Base-by-base conservation (phyloP, 1,139 yeast genomes). In the Yamadazyma atlantica region DNA sequence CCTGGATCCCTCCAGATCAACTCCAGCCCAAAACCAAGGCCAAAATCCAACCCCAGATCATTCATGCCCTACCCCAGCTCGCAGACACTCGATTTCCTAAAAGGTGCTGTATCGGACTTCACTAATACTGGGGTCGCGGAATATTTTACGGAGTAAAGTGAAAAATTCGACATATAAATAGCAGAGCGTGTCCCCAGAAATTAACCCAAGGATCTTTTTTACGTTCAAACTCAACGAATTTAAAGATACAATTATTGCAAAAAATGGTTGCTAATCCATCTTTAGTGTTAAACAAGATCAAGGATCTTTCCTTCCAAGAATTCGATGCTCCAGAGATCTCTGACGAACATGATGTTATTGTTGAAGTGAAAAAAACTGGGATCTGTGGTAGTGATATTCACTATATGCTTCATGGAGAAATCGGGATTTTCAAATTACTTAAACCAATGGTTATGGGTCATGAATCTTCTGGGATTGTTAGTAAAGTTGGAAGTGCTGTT, bases 311-410 rank as follows among this genome's bases (percentile, higher is more conserved):
- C 24, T 76, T 79, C 48, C 90, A 84, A 61, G 73, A 79, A 37
- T 75, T 80, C 46, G 82, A 85, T 8, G 65, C 79, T 25, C 95
- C 95, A 10, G 64, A 65, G 49, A 65, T 85, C 45, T 54, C 57
- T 8, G 81, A 80, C 44, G 82, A 84, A 32, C 78, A 78, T 50
- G 85, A 79, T 45, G 96, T 88, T 32, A 75, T 84, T 50, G 78
- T 88, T 19, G 82, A 81, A 38, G 84, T 88, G 49, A 81, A 80
- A 56, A 61, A 63, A 35, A 87, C 96, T 1, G 96, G 96, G 34
- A 82, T 88, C 46, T 88, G 96, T 61, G 96, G 96, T 4, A 81
- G 89, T 5, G 95, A 86, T 58, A 83, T 86, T 48, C 95, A 87
- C 56, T 88, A 83, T 68, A 86, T 80, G 51, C 76, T 80, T 31